Conservation (phyloP, 345 rosid genomes). For the Populus nigra region DNA sequence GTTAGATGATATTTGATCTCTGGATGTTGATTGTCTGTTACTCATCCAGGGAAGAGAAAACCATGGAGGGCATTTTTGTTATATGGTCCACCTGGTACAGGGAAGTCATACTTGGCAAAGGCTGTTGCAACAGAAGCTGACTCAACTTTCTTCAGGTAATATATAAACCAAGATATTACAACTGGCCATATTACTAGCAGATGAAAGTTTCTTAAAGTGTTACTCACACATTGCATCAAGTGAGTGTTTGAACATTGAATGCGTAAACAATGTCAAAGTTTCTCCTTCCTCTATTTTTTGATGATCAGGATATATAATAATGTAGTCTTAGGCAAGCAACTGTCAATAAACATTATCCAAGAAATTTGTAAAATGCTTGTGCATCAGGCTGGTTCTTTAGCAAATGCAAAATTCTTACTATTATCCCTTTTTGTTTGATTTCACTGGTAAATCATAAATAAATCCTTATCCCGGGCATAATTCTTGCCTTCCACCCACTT, state of each 20-base stretch:
- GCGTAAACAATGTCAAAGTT: neutral
- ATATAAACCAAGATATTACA: neutral
- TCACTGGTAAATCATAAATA: neutral
- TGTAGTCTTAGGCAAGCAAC: neutral
- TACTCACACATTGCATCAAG: neutral
- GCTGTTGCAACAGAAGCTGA: slow-evolving; percentile 96
- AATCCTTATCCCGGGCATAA: neutral
- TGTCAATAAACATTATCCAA: neutral
- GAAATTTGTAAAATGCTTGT: neutral
- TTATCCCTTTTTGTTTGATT: neutral
- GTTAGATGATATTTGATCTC: neutral
- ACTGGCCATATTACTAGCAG: too few species aligned
- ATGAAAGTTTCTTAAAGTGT: neutral
- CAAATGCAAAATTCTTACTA: neutral
- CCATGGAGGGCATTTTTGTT: slow-evolving; percentile 89
- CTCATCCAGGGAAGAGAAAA: slow-evolving; percentile 62
- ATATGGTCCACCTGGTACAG: slow-evolving; percentile 94
- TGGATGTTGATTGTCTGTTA: neutral
- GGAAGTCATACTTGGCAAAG: slow-evolving; percentile 86
- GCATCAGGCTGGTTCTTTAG: neutral
- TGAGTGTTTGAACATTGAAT: neutral
- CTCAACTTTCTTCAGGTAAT: slow-evolving; percentile 86
- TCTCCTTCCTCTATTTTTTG: neutral
- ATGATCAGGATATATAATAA: neutral
- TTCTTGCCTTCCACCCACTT: neutral